These are phyloP conservation scores for Pseudogymnoascus sp. DNA, from an alignment of 2,329 filamentous ascomycete species.

Conservation along the genomic window DNA sequence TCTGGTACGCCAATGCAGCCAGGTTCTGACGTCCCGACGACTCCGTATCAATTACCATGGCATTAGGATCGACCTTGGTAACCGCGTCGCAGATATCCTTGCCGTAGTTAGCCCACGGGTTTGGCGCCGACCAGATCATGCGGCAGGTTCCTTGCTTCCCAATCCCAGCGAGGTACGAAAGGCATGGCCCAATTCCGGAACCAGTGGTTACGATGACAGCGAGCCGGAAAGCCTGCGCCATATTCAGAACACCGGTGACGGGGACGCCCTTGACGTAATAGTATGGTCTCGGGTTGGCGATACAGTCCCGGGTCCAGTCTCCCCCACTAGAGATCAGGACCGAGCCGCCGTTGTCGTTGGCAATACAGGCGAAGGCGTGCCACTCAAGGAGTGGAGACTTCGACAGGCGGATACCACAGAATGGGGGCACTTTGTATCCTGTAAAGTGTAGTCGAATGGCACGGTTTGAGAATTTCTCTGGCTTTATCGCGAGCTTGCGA, in stretches of 20 bases:
- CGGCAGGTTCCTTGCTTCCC: constrained; percentile 21
- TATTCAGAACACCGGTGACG: constrained; percentile 31
- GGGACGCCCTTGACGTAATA: constrained; percentile 51
- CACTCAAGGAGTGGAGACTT: constrained; percentile 47
- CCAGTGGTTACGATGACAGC: constrained; percentile 35
- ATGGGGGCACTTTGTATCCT: constrained; percentile 35
- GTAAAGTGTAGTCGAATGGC: constrained; percentile 50
- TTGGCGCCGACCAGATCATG: constrained; percentile 33
- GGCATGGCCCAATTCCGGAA: constrained; percentile 34
- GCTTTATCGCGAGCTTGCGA: constrained; percentile 44
- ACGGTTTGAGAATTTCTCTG: constrained; percentile 50
- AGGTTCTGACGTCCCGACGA: constrained; percentile 29
- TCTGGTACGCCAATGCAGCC: constrained; percentile 27
- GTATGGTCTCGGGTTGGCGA: constrained; percentile 42
- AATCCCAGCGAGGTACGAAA: constrained; percentile 24
- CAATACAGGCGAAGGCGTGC: constrained; percentile 54
- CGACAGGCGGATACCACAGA: constrained; percentile 41
- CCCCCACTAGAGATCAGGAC: constrained; percentile 51
- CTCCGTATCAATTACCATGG: constrained; percentile 32
- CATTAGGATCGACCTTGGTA: constrained; percentile 28
- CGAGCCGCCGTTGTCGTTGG: constrained; percentile 44
- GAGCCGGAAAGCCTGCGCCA: constrained; percentile 30
- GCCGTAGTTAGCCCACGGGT: constrained; percentile 31
- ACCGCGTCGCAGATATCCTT: constrained; percentile 29
- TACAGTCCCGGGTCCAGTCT: constrained; percentile 50